These are phyloP conservation scores for Penicillium goetzii DNA, from an alignment of 495 filamentous ascomycete species.

Conservation along the genomic window DNA sequence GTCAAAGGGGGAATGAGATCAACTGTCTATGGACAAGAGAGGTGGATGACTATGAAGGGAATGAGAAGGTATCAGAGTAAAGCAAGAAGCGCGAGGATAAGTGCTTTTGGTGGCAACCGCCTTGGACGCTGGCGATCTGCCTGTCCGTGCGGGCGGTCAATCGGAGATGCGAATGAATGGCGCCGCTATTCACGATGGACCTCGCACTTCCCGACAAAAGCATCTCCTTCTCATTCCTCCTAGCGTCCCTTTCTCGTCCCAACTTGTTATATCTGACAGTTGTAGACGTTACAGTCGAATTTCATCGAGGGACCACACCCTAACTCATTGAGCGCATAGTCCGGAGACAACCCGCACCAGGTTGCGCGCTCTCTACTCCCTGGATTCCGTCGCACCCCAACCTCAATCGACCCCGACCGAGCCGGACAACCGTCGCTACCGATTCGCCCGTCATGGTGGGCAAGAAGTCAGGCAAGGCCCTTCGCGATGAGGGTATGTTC, in stretches of 20 bases:
- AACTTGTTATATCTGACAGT: not conserved
- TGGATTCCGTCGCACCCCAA: conserved; percentile 24
- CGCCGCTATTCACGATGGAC: conserved; percentile 13
- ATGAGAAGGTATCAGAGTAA: conserved; percentile 7
- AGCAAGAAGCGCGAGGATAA: conserved; percentile 6
- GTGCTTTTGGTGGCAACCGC: conserved; percentile 32
- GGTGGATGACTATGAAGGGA: conserved; percentile 9
- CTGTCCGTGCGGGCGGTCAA: conserved; percentile 40
- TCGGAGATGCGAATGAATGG: conserved; percentile 27
- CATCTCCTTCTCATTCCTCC: conserved; percentile 7
- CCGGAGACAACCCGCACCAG: conserved; percentile 7
- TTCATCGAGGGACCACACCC: not conserved
- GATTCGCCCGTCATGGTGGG: conserved; percentile 56
- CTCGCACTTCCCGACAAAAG: conserved; percentile 8
- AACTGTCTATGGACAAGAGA: conserved; percentile 15
- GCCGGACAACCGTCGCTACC: not conserved
- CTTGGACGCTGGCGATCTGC: conserved; percentile 30
- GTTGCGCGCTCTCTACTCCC: conserved; percentile 22
- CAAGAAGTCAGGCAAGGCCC: conserved; percentile 66
- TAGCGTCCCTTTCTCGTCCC: conserved; percentile 4
- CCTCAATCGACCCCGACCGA: conserved; percentile 16
- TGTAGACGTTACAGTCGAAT: too few relatives aligned
- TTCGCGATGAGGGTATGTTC: conserved; percentile 64
- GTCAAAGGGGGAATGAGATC: not conserved
- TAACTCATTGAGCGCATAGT: not conserved